Evolutionary conservation across 495 filamentous ascomycete genomes (phyloP).

Genomic region (Aspergillus carlsbadensis): DNA sequence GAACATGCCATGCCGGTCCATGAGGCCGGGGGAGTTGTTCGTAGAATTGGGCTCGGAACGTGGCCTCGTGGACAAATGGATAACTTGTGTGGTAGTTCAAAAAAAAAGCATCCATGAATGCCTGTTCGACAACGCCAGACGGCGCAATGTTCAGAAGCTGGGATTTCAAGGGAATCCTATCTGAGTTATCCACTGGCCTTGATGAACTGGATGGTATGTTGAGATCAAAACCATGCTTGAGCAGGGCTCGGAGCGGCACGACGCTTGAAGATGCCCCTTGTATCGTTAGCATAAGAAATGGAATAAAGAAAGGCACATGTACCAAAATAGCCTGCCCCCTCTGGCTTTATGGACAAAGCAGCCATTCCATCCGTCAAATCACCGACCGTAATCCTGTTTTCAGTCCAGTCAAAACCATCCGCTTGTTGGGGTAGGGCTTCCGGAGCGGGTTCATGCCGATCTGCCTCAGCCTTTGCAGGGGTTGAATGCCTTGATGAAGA

Average conservation of each 20-base stretch:
- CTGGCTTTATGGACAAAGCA: conserved; percentile 48
- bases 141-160: conserved; percentile 44
- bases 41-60: conserved; percentile 54
- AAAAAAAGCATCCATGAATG: conserved; percentile 54
- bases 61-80: conserved; percentile 54
- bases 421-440: conserved; percentile 49
- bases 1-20: conserved; percentile 50
- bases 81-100: conserved; percentile 53
- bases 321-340: conserved; percentile 53
- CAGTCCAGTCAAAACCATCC: conserved; percentile 54
- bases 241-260: conserved; percentile 43
- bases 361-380: conserved; percentile 54
- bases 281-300: conserved; percentile 9
- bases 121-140: conserved; percentile 43
- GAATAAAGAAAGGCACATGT: conserved; percentile 10
- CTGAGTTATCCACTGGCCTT: conserved; percentile 21
- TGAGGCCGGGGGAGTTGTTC: conserved; percentile 50
- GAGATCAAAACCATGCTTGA: conserved; percentile 47
- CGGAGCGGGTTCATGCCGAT: conserved; percentile 39
- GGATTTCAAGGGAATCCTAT: conserved; percentile 37
- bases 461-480: conserved; percentile 35
- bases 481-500: conserved; percentile 42
- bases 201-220: conserved; percentile 39
- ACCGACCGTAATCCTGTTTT: conserved; percentile 43
- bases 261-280: conserved; percentile 47